Base-by-base conservation (phyloP, 1,284 basidiomycete genomes). In the Coniferiporia sulphurascens region DNA sequence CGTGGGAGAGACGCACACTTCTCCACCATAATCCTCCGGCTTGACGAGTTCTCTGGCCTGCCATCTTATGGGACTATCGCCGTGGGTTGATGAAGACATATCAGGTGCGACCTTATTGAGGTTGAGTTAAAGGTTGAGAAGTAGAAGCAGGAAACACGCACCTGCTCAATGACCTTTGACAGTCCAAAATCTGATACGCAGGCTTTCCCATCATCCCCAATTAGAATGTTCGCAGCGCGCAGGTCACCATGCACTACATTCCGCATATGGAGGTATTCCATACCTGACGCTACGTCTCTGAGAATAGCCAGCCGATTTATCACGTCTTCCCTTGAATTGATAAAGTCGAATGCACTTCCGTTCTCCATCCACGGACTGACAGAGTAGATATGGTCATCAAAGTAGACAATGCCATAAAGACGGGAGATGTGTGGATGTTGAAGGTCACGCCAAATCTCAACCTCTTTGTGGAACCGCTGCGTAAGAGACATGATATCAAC, bases 291-390 rank as follows among this genome's bases (percentile, higher is more conserved):
- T 27, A 72, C 68, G 55, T 78, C 74, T 49, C 60, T 68, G n/a
- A 79, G 63, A 2, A 79, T 63, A 44, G 65, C 67, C 50, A 77
- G 53, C 9, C 74, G 69, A 51, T 79, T 70, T 19, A 64, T 70
- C 21, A 69, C 63, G 1, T 73, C 71, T 60, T 70, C 48, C 6
- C 19, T 61, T 43, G 65, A 62, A 41, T 69, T 64, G 32, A 78
- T 64, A 65, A 75, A 78, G 0, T 60, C 58, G 17, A 73, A 63
- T 1, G 70, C 70, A 21, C 72, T 73, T 3, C 75, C 74, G 57
- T 76, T 71, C 43, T 74, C 71, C 75, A 78, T 78, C 74, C 76
- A 78, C 9, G 77, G 75, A 44, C 74, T 75, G 53, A 78, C 77
- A 61, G 45, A 54, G 44, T 54, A 59, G 4, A 53, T 54, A 10